Conservation (phyloP, 1,284 basidiomycete species). For the Ustilago cynodontis region DNA sequence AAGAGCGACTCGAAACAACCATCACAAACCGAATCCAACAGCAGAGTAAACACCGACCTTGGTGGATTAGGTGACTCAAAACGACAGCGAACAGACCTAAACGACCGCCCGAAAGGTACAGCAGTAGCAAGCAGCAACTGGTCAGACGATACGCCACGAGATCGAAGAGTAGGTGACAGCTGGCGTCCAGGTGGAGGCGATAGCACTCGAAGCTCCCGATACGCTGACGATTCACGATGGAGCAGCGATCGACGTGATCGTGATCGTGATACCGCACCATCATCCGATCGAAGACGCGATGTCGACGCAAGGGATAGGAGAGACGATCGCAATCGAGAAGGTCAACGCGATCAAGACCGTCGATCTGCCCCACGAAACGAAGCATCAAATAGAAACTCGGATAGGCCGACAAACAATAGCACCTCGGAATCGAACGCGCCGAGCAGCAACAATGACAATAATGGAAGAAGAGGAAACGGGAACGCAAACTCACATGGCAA, state of each 20-base stretch:
- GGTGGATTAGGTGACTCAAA: conserved; percentile 17
- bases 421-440: conserved; percentile 6
- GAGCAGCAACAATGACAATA: background rate
- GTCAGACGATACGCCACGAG: conserved; percentile 33
- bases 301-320: conserved; percentile 6
- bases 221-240: conserved; percentile 24
- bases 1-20: conserved; percentile 7
- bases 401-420: conserved; percentile 13
- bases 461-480: conserved; percentile 15
- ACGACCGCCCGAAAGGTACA: conserved; percentile 17
- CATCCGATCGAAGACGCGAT: conserved; percentile 26
- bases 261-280: conserved; percentile 17
- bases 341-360: conserved; percentile 9
- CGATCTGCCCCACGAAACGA: conserved; percentile 9
- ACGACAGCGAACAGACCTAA: conserved; percentile 24
- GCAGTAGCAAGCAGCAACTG: conserved; percentile 13
- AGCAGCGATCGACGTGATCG: conserved; percentile 26
- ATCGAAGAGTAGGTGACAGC: conserved; percentile 19
- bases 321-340: conserved; percentile 16
- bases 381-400: background rate
- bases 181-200: conserved; percentile 33
- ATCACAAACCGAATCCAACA: conserved; percentile 1
- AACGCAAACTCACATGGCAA: conserved; percentile 10
- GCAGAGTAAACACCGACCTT: background rate
- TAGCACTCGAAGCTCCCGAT: conserved; percentile 4